Base-by-base conservation (phyloP, 1,284 basidiomycete species). In the Kwoniella shivajii region DNA sequence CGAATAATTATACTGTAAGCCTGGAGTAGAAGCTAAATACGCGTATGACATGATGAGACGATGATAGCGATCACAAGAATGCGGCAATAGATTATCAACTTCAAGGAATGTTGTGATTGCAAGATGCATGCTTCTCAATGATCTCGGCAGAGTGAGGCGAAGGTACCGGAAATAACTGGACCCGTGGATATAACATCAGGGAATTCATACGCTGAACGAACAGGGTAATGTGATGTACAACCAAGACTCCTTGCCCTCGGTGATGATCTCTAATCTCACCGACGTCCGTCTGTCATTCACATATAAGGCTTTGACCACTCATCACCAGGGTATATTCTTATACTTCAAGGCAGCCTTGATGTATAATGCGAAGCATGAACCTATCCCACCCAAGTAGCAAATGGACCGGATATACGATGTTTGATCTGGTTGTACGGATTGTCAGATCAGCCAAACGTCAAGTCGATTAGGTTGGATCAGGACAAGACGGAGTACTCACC, bases 341-440 rank as follows among this genome's bases (percentile, higher is more conserved):
- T 59, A 50, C 22, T 44, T 46, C 54, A 63, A 42, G 13, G 64
- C 69, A 14, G 69, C 64, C 53, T 68, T 46, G 51, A 63, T 31
- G 56, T 61, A 71, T 18, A 71, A 57, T 24, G 58, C 50, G 39
- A 69, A 48, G 34, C 50, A 52, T 24, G 60, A 50, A 31, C 57
- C 16, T 2, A 52, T 31, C 45, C 66, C 64, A 5, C 49, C 36
- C 27, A 41, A 54, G 37, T 57, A 61, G 26, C 50, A 20, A 14
- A 41, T 26, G 13, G 43, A 36, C 24, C 59, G 29, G 43, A 46
- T 6, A 9, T 10, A 49, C 14, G 59, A 52, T 29, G 38, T 30
- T 14, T 18, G 29, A 5, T 48, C 58, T 60, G n/a, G n/a, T n/a
- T n/a, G n/a, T n/a, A n/a, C n/a, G n/a, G n/a, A n/a, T n/a, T n/a